Conservation (phyloP, 192 early-diverging fungal species). For the Spinellus fusiger region DNA sequence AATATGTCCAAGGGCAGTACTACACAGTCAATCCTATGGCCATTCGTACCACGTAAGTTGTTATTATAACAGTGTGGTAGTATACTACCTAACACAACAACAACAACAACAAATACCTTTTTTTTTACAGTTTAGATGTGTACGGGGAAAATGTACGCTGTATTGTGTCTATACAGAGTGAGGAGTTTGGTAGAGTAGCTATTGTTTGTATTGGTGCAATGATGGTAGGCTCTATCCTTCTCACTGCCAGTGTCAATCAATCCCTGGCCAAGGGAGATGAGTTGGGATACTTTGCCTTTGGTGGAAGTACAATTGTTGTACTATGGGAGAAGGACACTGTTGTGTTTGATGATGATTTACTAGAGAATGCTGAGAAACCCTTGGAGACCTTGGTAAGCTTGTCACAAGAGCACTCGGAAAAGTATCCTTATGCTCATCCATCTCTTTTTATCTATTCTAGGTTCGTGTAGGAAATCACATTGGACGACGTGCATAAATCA, state of each 20-base stretch:
- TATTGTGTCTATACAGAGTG: slow-evolving; percentile 57
- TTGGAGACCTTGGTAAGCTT: slow-evolving; percentile 62
- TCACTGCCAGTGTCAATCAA: slow-evolving; percentile 38
- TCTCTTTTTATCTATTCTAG: background rate
- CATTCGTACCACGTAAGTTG: slow-evolving; percentile 42
- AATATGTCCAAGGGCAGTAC: slow-evolving; percentile 56
- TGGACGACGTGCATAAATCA: background rate
- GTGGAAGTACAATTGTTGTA: slow-evolving; percentile 69
- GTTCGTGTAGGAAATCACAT: slow-evolving; percentile 16
- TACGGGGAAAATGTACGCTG: slow-evolving; percentile 73
- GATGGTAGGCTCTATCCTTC: slow-evolving; percentile 75
- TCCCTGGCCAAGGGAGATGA: slow-evolving; percentile 61
- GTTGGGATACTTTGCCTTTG: slow-evolving; percentile 79
- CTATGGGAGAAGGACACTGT: slow-evolving; percentile 58
- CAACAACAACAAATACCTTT: too few species aligned
- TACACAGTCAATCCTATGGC: slow-evolving; percentile 89
- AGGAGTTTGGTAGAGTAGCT: slow-evolving; percentile 65
- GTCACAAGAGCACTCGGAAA: background rate
- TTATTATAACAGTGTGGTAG: background rate
- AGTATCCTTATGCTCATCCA: background rate
- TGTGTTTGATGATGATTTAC: slow-evolving; percentile 64
- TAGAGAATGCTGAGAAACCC: slow-evolving; percentile 52
- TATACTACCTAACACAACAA: slow-evolving; percentile 31
- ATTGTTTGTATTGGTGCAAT: slow-evolving; percentile 74
- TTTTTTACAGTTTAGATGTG: slow-evolving; percentile 63